phyloP scores from a whole-genome alignment of 352 stramenopile genomes.

The Lagenidium sp. region DNA sequence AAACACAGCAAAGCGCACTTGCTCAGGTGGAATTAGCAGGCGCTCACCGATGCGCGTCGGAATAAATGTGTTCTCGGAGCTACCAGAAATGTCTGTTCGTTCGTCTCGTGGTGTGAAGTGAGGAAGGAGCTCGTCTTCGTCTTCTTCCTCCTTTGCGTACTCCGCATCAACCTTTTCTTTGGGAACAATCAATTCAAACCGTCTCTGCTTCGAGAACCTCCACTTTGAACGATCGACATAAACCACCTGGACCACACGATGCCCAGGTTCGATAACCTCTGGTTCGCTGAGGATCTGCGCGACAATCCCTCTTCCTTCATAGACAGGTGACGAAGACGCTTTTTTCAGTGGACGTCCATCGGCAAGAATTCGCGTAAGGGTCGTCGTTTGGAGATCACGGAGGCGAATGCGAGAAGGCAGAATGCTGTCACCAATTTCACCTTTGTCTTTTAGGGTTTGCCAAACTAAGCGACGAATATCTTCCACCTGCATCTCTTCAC shows the following conservation, averaged over 20 bases:
- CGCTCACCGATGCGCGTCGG: slow-evolving; percentile 10
- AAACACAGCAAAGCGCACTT: slow-evolving; percentile 47
- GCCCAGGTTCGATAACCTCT: slow-evolving; percentile 28
- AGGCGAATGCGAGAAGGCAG: slow-evolving; percentile 39
- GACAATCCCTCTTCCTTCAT: slow-evolving; percentile 69
- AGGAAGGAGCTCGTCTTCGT: slow-evolving; percentile 11
- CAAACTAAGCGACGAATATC: slow-evolving; percentile 52
- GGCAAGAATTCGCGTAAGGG: slow-evolving; percentile 51
- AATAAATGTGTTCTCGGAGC: slow-evolving; percentile 4
- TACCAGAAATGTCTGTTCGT: too few relatives aligned
- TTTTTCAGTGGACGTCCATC: slow-evolving; percentile 53
- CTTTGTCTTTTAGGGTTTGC: slow-evolving; percentile 31
- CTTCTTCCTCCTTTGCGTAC: slow-evolving; percentile 18
- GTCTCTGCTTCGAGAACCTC: slow-evolving; percentile 48
- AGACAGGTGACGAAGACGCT: slow-evolving; percentile 58
- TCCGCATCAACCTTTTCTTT: slow-evolving; percentile 20
- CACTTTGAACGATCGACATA: slow-evolving; percentile 56
- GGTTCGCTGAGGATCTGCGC: slow-evolving; percentile 54
- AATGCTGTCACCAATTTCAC: slow-evolving; percentile 22
- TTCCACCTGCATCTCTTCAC: slow-evolving; percentile 65
- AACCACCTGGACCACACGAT: slow-evolving; percentile 58
- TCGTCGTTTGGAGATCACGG: slow-evolving; percentile 57
- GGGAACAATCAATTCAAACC: slow-evolving; percentile 46
- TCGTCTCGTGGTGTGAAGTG: too few relatives aligned
- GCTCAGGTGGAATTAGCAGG: slow-evolving; percentile 40